Evolutionary conservation across 306 rosid species (phyloP).

Genomic region (Gleditsia sinensis): DNA sequence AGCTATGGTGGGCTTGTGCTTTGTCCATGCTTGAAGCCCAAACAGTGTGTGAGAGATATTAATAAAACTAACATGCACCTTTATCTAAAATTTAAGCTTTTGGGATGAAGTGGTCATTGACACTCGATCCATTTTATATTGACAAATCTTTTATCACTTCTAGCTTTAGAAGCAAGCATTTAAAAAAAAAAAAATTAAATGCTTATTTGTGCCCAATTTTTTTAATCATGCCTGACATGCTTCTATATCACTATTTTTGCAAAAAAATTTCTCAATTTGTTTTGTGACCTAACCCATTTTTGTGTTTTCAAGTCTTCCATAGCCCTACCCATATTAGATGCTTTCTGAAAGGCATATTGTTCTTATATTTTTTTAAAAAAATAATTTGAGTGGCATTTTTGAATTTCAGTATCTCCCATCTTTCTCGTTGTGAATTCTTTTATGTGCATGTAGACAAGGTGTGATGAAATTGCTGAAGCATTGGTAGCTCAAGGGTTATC

Average conservation of each 20-base stretch:
- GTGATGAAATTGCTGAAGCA: constrained; percentile 83
- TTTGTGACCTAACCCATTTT: background rate
- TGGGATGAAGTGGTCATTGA: no score
- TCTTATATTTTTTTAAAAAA: background rate
- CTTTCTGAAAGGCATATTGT: background rate
- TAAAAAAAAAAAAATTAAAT: background rate
- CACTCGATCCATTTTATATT: background rate
- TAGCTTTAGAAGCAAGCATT: background rate
- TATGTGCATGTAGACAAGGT: constrained; percentile 64
- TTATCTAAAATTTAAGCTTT: no score
- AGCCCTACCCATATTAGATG: background rate
- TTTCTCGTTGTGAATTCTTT: constrained; percentile 21
- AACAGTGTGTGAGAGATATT: background rate
- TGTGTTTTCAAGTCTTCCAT: background rate
- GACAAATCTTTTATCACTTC: constrained; percentile 11
- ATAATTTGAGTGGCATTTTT: constrained; percentile 3
- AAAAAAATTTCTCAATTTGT: constrained; percentile 15
- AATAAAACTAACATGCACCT: background rate
- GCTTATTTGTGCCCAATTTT: background rate
- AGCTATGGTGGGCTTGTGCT: background rate
- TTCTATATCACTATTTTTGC: background rate
- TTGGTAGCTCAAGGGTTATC: constrained; percentile 83
- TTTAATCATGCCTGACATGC: constrained; percentile 2
- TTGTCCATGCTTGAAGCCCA: background rate
- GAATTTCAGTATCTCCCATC: background rate